Conservation (phyloP, 2,329 filamentous ascomycete genomes). For the Alternaria longipes region DNA sequence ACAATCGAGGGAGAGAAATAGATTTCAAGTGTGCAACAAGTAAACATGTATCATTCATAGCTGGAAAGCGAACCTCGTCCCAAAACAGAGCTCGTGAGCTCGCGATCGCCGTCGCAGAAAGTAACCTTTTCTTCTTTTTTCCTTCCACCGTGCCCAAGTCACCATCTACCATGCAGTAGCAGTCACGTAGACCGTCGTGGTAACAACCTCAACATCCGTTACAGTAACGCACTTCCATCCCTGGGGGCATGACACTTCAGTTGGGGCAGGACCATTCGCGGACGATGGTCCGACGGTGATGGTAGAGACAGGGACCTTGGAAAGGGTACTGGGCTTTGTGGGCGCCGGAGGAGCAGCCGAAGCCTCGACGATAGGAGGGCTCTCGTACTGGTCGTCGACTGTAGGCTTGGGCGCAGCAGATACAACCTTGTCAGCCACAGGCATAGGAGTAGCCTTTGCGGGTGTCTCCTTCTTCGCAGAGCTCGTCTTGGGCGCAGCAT, state of each 20-base stretch:
- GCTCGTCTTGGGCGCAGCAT: constrained; percentile 28
- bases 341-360: constrained; percentile 7
- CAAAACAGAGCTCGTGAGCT: constrained; percentile 25
- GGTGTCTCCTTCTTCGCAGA: constrained; percentile 16
- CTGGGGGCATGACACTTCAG: constrained; percentile 27
- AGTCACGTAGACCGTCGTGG: constrained; percentile 40
- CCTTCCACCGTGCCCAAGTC: background rate
- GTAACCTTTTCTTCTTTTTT: background rate
- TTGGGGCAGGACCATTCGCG: constrained; percentile 31
- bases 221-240: constrained; percentile 38
- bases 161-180: constrained; percentile 14
- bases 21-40: background rate
- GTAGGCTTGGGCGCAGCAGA: constrained; percentile 20
- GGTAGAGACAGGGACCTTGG: constrained; percentile 15
- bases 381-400: constrained; percentile 19
- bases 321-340: background rate
- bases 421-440: constrained; percentile 12
- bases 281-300: constrained; percentile 27
- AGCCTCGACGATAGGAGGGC: constrained; percentile 11
- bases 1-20: constrained; percentile 40
- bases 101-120: constrained; percentile 27
- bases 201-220: constrained; percentile 34
- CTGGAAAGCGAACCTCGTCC: constrained; percentile 2
- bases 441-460: constrained; percentile 8
- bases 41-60: constrained; percentile 14